Evolutionary conservation across 345 rosid genomes (phyloP).

Genomic region (Acer yangbiense): DNA sequence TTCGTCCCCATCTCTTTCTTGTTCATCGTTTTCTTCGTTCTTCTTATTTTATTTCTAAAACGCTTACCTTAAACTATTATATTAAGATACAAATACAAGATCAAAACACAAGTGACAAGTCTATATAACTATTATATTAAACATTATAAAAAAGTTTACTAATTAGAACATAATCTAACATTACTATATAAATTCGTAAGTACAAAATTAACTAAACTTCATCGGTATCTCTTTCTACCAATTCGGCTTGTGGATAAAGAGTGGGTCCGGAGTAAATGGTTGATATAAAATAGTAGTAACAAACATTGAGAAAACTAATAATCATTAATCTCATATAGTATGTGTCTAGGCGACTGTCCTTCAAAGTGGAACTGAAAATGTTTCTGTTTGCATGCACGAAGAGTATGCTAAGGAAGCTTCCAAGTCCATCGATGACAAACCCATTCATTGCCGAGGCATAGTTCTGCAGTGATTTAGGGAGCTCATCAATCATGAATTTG

Average conservation of each 20-base stretch:
- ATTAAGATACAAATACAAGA: too few relatives aligned
- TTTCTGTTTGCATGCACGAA: neutral
- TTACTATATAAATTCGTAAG: too few relatives aligned
- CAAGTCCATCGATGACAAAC: neutral
- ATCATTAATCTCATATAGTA: neutral
- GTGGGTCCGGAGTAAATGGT: neutral
- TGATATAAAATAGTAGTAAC: neutral
- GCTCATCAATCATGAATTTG: neutral
- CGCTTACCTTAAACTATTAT: too few relatives aligned
- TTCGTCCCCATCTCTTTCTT: too few relatives aligned
- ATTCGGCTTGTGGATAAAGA: neutral
- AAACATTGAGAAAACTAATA: neutral
- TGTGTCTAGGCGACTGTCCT: neutral
- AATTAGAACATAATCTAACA: too few relatives aligned
- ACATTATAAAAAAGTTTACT: too few relatives aligned
- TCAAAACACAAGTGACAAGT: too few relatives aligned
- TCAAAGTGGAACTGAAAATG: neutral
- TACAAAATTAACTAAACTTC: too few relatives aligned
- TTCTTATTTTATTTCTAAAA: too few relatives aligned
- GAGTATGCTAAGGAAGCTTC: neutral
- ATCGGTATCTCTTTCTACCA: neutral
- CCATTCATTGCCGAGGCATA: neutral
- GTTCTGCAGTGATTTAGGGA: neutral
- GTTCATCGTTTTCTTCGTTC: too few relatives aligned
- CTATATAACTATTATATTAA: too few relatives aligned